Evolutionary conservation across 78 protist species (phyloP).

Genomic region (Protostelium mycophagum): DNA sequence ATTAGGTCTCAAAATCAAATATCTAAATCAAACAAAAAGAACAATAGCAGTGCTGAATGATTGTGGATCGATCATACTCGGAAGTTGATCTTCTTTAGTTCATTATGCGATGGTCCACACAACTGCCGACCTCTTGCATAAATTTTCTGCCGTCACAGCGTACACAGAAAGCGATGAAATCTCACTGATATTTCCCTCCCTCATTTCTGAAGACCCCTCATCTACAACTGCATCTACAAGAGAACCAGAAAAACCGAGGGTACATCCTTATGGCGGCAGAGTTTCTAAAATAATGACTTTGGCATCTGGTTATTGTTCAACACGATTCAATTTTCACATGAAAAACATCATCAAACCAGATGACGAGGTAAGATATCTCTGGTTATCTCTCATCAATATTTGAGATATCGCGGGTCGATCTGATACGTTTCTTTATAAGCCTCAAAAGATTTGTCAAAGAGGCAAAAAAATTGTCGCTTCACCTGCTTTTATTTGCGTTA

Average conservation of each 20-base stretch:
- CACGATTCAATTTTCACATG: constrained; percentile 19
- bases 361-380: not conserved
- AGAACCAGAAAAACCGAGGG: constrained; percentile 3
- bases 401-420: too few species aligned
- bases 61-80: not conserved
- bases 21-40: not conserved
- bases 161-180: constrained; percentile 63
- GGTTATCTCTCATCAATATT: too few species aligned
- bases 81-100: constrained; percentile 10
- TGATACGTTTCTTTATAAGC: constrained; percentile 12
- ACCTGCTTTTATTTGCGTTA: not conserved
- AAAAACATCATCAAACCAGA: not conserved
- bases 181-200: constrained; percentile 34
- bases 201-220: not conserved
- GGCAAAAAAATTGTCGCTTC: not conserved
- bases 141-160: constrained; percentile 19
- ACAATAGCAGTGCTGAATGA: not conserved
- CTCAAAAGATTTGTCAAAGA: constrained; percentile 5
- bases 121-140: constrained; percentile 19
- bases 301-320: constrained; percentile 49
- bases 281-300: constrained; percentile 33
- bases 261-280: constrained; percentile 16
- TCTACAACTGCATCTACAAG: not conserved
- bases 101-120: constrained; percentile 62
- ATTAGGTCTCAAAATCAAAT: not conserved